Evolutionary conservation across 176 grass and related monocot genomes (phyloP).

Genomic region (Aegilops sharonensis): DNA sequence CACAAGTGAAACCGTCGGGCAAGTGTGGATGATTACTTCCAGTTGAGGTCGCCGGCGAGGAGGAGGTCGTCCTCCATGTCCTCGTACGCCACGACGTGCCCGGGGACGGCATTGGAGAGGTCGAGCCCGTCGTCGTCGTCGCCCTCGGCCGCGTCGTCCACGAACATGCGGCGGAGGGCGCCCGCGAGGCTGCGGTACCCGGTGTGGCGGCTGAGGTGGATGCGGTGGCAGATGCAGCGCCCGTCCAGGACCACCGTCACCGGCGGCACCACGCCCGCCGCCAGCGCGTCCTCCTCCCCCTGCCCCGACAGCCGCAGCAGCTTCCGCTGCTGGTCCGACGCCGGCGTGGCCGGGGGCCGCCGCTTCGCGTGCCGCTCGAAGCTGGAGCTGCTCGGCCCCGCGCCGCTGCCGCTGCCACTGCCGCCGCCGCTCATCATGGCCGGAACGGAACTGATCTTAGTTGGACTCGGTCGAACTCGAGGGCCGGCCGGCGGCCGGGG

Average conservation of each 20-base stretch:
- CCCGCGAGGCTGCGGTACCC: conserved; percentile 67
- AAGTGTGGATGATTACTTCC: conserved; percentile 37
- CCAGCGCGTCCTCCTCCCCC: conserved; percentile 39
- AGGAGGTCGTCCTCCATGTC: conserved; percentile 95
- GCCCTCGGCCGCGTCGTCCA: conserved; percentile 18
- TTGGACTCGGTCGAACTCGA: neutral
- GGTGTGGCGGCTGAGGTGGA: conserved; percentile 61
- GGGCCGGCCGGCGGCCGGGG: neutral
- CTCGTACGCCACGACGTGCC: conserved; percentile 85
- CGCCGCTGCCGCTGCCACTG: neutral
- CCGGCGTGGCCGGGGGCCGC: neutral
- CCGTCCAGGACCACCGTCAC: conserved; percentile 84
- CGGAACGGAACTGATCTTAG: neutral
- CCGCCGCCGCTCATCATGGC: conserved; percentile 32
- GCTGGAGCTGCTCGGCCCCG: neutral
- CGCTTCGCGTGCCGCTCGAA: conserved; percentile 29
- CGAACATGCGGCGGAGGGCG: conserved; percentile 69
- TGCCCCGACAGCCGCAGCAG: conserved; percentile 51
- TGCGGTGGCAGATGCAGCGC: conserved; percentile 80
- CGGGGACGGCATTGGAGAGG: conserved; percentile 83
- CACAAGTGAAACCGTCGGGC: no score
- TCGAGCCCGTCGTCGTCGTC: neutral
- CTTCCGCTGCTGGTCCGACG: conserved; percentile 28
- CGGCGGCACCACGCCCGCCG: conserved; percentile 62
- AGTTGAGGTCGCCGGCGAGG: conserved; percentile 87